phyloP scores from a whole-genome alignment of 306 rosid genomes.

The Pterocarpus macrocarpus region DNA sequence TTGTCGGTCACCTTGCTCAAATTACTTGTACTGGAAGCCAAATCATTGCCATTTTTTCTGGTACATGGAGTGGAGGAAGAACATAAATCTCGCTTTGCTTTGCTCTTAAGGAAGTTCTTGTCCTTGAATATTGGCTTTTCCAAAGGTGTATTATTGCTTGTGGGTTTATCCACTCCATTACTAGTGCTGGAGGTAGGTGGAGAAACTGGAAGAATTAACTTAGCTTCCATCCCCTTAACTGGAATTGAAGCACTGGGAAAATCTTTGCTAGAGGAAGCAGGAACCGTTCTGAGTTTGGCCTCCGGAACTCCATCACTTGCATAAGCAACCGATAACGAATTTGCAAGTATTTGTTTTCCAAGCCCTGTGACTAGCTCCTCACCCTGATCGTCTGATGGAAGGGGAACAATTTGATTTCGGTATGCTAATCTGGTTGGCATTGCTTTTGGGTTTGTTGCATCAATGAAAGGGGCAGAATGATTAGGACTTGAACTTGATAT shows the following conservation, averaged over 20 bases:
- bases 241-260: conserved; percentile 49
- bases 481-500: conserved; percentile 51
- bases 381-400: conserved; percentile 52
- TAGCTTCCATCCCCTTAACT: conserved; percentile 55
- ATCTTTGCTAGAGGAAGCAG: conserved; percentile 55
- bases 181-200: conserved; percentile 55
- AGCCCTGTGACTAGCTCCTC: conserved; percentile 46
- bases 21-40: conserved; percentile 55
- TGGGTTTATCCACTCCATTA: conserved; percentile 63
- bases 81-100: conserved; percentile 66
- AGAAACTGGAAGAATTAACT: conserved; percentile 48
- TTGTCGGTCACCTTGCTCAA: conserved; percentile 55
- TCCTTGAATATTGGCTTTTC: conserved; percentile 67
- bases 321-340: conserved; percentile 47
- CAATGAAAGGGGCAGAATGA: conserved; percentile 49
- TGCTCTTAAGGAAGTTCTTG: conserved; percentile 72
- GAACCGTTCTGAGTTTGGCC: conserved; percentile 42
- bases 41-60: conserved; percentile 51
- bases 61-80: conserved; percentile 52
- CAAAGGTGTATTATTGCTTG: conserved; percentile 63
- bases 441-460: conserved; percentile 43
- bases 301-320: conserved; percentile 51
- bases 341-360: conserved; percentile 49
- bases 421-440: conserved; percentile 51
- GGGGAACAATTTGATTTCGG: conserved; percentile 61